These are phyloP conservation scores for Lachnum nothofagi DNA, from an alignment of 2,329 filamentous ascomycete species.

Conservation along the genomic window DNA sequence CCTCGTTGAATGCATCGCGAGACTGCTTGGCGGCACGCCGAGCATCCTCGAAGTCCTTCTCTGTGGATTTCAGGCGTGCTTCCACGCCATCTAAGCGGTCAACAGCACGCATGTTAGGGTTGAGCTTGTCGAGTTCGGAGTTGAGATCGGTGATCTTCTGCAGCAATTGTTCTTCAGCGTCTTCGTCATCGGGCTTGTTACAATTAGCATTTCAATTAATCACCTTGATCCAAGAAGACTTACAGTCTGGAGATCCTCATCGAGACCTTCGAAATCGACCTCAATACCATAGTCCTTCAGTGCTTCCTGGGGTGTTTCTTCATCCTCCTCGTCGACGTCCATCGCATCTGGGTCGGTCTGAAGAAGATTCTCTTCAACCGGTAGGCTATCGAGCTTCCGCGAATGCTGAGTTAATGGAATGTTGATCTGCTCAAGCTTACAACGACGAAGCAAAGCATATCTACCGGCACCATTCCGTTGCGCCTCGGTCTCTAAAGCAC, in stretches of 20 bases:
- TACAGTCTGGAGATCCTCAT: slow-evolving; percentile 76
- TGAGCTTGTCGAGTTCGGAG: slow-evolving; percentile 83
- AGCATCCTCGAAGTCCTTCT: slow-evolving; percentile 84
- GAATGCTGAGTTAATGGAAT: slow-evolving; percentile 74
- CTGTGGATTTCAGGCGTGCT: slow-evolving; percentile 72
- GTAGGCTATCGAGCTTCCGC: slow-evolving; percentile 68
- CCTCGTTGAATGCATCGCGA: slow-evolving; percentile 75
- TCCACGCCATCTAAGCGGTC: slow-evolving; percentile 86
- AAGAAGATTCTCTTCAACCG: slow-evolving; percentile 77
- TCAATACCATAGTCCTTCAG: slow-evolving; percentile 89
- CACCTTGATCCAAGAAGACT: slow-evolving; percentile 30
- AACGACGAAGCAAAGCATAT: slow-evolving; percentile 78
- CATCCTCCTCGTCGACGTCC: slow-evolving; percentile 84
- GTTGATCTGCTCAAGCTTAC: slow-evolving; percentile 88
- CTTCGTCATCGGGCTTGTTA: slow-evolving; percentile 59
- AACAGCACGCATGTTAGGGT: slow-evolving; percentile 93
- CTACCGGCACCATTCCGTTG: slow-evolving; percentile 80
- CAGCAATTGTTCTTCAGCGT: slow-evolving; percentile 68
- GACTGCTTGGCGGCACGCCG: slow-evolving; percentile 68
- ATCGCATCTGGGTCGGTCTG: slow-evolving; percentile 80
- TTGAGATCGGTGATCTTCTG: slow-evolving; percentile 72
- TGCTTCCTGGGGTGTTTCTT: slow-evolving; percentile 58
- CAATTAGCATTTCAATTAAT: slow-evolving; percentile 22
- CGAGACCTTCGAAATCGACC: slow-evolving; percentile 75
- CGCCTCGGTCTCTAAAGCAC: slow-evolving; percentile 73